Base-by-base conservation (phyloP, 495 filamentous ascomycete genomes). In the Penicillium diatomitis region DNA sequence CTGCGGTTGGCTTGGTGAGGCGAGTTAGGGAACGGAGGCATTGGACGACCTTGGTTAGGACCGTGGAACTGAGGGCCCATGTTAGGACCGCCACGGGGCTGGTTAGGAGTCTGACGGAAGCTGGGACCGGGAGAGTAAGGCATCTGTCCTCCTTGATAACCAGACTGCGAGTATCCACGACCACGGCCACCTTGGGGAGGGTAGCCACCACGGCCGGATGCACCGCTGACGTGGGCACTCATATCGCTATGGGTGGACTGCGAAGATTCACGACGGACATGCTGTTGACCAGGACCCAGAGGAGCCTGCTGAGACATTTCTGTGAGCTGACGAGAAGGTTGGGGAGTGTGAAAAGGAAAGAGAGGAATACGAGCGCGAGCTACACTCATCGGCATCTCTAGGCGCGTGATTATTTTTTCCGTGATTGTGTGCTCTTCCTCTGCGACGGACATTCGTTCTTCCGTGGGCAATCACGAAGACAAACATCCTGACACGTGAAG, bases 191-290 rank as follows among this genome's bases (percentile, higher is more conserved):
- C 76, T 71, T 82, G 68, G 54, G 68, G 61, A 46, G 67, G 63
- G 57, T 71, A 78, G 30, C 77, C 75, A 55, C 78, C 78, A 47
- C 79, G 81, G 43, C 70, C 73, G 30, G 72, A 62, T 49, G 61
- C 78, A 60, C 62, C 79, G 54, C 62, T 61, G 62, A 74, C 67
- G 46, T 73, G 70, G 63, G 80, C 82, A 63, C 77, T 77, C 70
- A 84, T 80, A 45, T 94, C 88, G 65, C 82, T 83, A 60, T 89
- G 85, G 41, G 81, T 75, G 8, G 86, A 88, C 63, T 87, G 84
- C 4, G 87, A 84, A 11, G 89, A 95, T 58, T 90, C 85, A 55
- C 87, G 82, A 43, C 90, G 83, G 45, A 86, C 72, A 62, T 96
- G 90, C 57, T 87, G 85, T 34, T 75, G 61, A 30, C 78, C 80